Percentiles rank a stretch among this genome's conserved stretches.
phyloP scores from a whole-genome alignment of 164 flowering plant genomes.

The Houttuynia cordata region DNA sequence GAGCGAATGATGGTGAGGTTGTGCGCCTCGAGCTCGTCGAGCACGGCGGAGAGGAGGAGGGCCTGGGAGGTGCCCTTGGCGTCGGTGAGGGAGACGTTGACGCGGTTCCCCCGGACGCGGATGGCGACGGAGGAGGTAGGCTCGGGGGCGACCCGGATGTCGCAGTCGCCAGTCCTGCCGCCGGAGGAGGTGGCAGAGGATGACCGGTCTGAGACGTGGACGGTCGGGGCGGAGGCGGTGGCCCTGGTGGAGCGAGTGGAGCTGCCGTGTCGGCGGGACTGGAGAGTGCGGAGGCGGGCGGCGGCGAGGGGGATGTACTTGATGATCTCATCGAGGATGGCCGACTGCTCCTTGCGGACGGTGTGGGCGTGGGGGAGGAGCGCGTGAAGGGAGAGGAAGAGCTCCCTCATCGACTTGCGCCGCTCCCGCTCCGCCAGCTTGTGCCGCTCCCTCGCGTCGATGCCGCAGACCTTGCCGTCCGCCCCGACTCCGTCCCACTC shows the following conservation, averaged over 20 bases:
- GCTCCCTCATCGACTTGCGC: constrained; percentile 22
- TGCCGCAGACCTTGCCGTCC: constrained; percentile 1
- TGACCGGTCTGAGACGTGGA: constrained; percentile 6
- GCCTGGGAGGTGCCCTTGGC: constrained; percentile 13
- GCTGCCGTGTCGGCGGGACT: constrained; percentile 1
- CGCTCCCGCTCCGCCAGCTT: constrained; percentile 22
- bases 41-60: constrained; percentile 11
- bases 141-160: constrained; percentile 18
- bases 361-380: constrained; percentile 23
- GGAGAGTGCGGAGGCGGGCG: constrained; percentile 20
- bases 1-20: constrained; percentile 17
- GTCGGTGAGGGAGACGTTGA: constrained; percentile 17
- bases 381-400: constrained; percentile 21
- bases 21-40: constrained; percentile 19
- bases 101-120: constrained; percentile 21
- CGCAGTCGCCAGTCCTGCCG: constrained; percentile 6
- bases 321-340: constrained; percentile 27
- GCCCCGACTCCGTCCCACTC: constrained; percentile 7
- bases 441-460: constrained; percentile 19
- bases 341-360: constrained; percentile 26
- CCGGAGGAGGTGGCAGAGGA: constrained; percentile 5
- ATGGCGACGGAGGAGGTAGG: constrained; percentile 17
- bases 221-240: background rate
- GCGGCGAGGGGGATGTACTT: constrained; percentile 22
- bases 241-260: background rate